Evolutionary conservation across 495 filamentous ascomycete species (phyloP).

Genomic region (Aspergillus olivimuriae): DNA sequence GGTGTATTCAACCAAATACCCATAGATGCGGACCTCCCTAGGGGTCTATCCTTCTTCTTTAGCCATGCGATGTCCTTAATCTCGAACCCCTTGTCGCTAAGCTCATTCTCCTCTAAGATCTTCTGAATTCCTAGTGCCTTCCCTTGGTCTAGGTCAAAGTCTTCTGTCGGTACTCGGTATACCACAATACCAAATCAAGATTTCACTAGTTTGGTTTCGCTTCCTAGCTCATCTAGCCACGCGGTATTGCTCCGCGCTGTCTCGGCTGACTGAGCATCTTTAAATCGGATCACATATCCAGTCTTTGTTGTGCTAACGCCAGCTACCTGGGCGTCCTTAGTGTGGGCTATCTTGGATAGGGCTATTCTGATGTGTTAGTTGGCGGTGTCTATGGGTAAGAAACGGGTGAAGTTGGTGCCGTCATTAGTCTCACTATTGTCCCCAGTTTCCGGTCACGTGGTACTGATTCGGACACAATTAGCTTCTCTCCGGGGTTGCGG

Average conservation of each 20-base stretch:
- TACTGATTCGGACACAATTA: conserved; percentile 11
- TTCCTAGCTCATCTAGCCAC: conserved; percentile 13
- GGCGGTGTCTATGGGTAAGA: conserved; percentile 10
- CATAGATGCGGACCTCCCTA: conserved; percentile 12
- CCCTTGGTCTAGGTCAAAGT: conserved; percentile 11
- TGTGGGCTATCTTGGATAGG: conserved; percentile 8
- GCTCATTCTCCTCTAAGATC: conserved; percentile 20
- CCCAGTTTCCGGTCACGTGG: not conserved
- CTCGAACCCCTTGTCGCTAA: conserved; percentile 9
- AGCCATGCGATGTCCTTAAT: conserved; percentile 22
- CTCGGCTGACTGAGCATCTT: conserved; percentile 8
- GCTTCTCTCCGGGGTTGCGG: conserved; percentile 5
- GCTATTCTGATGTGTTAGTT: conserved; percentile 14
- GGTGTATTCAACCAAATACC: conserved; percentile 19
- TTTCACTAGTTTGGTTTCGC: conserved; percentile 13
- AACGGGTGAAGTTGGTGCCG: conserved; percentile 11
- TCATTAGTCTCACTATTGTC: not conserved
- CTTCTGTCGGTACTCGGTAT: conserved; percentile 18
- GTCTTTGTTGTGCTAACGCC: conserved; percentile 18
- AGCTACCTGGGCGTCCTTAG: conserved; percentile 14
- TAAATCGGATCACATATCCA: conserved; percentile 18
- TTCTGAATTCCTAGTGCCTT: conserved; percentile 11
- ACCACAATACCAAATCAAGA: conserved; percentile 14
- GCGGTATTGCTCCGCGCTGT: conserved; percentile 11
- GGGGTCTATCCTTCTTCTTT: conserved; percentile 13